Base-by-base conservation (phyloP, 495 filamentous ascomycete species). In the Penicillium taxi region DNA sequence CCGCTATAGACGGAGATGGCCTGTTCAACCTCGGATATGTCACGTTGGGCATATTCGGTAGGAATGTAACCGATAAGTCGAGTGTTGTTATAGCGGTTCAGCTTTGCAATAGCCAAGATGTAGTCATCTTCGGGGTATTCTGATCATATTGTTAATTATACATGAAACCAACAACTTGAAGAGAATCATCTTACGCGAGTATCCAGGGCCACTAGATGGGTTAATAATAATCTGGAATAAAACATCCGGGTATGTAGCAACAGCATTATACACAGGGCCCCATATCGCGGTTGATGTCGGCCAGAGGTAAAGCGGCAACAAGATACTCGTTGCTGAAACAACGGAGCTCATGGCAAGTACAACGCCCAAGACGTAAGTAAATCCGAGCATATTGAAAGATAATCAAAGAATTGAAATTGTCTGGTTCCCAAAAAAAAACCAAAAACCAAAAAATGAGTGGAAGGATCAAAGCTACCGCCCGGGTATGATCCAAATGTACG, bases 231-330 rank as follows among this genome's bases (percentile, higher is more conserved):
- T 47, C 14, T 64, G 52, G 47, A 60, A 68, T 2, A 47, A 37
- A 9, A 67, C 47, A 11, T 52, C 25, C 0, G 63, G 54, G 30
- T 70, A 45, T 9, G 62, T 29, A 6, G 38, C 21, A 13, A 70
- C 53, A 19, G 54, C 53, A 2, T 59, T 42, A 30, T 61, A 58
- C 34, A 67, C 53, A 14, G 66, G 54, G 8, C 39, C 30, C 73
- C 73, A 76, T 29, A 56, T 56, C n/a, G 44, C 47, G 17, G 45
- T 47, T n/a, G 29, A 32, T 5, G 40, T 45, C 1, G 73, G 73
- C 48, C 67, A 74, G 24, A 59, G 36, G 46, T 75, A 76, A 13
- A 77, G 54, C 2, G 73, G 72, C 15, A 73, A 48, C 19, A 75
- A 42, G 19, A 75, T 45, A 18, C 55, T 23, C 2, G 37, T 39